Base-by-base conservation (phyloP, 2,329 filamentous ascomycete genomes). In the Cladosporium sp. region DNA sequence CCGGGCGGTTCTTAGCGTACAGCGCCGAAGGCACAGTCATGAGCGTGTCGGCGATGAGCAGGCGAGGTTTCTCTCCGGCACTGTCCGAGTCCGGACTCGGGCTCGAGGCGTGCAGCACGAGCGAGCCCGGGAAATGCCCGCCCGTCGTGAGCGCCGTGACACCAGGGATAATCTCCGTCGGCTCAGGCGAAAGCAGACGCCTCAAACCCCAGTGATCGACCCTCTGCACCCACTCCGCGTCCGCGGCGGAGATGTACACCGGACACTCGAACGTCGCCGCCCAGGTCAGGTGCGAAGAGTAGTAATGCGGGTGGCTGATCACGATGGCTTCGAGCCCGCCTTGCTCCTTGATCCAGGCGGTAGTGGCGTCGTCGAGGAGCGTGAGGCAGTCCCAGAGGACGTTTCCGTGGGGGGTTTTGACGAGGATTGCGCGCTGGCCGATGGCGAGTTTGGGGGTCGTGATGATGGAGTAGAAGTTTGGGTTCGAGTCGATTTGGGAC, bases 361-460 rank as follows among this genome's bases (percentile, higher is more conserved):
- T 77, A 0, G 91, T 93, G 3, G 83, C 82, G 1, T 83, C 78
- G 74, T 93, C 89, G 3, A 95, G 79, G 69, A 88, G 86, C 0
- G 90, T 84, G 65, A 95, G 81, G 68, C 89, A 88, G 77, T 95
- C 92, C 91, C 91, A 96, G 1, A 95, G 84, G 1, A 95, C 77
- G 74, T 93, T 93, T 0, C 91, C 91, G 0, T 77, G 66, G 0
- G 85, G 80, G 0, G 90, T 91, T 59, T 83, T 81, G 14, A 94
- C 79, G 2, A 96, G 80, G 56, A 93, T 83, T 23, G 88, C 88
- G 35, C 91, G 84, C 77, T 95, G 89, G 0, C 91, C 91, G 68
- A 95, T 95, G 63, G 82, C 91, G 67, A 93, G 69, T 60, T 81
- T 81, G 5, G 80, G 80, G 46, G 77, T 75, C 1, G 82, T 83